A percentile compares a stretch with the other conserved stretches of the same genome.
phyloP scores from a whole-genome alignment of 306 rosid species.

The Rosa chinensis region DNA sequence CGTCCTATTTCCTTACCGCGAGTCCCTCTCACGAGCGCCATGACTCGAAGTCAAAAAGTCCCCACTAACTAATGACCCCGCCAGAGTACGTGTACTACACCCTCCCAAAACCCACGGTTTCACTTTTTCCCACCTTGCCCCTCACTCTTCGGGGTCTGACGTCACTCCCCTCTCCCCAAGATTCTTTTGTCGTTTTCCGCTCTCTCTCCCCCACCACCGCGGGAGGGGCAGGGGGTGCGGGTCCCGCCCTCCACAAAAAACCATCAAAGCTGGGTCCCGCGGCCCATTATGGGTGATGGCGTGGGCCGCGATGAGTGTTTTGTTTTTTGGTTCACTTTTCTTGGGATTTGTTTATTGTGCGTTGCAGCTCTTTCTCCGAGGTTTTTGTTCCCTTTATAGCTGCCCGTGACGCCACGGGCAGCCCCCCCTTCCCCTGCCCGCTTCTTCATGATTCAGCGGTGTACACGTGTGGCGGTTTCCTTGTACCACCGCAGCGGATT shows the following conservation, averaged over 20 bases:
- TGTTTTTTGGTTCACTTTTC: conserved; percentile 5
- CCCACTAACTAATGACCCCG: background rate
- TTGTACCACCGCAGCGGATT: conserved; percentile 13
- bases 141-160: conserved; percentile 31
- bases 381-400: conserved; percentile 25
- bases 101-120: conserved; percentile 50
- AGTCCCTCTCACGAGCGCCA: conserved; percentile 34
- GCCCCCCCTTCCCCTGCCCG: conserved; percentile 10
- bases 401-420: conserved; percentile 21
- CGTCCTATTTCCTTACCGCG: background rate
- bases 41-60: conserved; percentile 5
- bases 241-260: conserved; percentile 25
- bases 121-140: conserved; percentile 54
- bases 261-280: conserved; percentile 31
- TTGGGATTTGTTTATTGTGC: conserved; percentile 28
- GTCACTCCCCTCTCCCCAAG: conserved; percentile 15
- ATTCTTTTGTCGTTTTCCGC: conserved; percentile 61
- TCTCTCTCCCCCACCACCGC: conserved; percentile 9
- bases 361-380: conserved; percentile 34
- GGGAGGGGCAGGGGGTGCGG: background rate
- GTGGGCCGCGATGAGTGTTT: conserved; percentile 13
- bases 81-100: conserved; percentile 17
- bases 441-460: conserved; percentile 9
- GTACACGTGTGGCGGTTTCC: conserved; percentile 46
- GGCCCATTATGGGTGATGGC: conserved; percentile 30